These are phyloP conservation scores for Naganishia vishniacii DNA, from an alignment of 768 basidiomycete genomes.

Conservation along the genomic window DNA sequence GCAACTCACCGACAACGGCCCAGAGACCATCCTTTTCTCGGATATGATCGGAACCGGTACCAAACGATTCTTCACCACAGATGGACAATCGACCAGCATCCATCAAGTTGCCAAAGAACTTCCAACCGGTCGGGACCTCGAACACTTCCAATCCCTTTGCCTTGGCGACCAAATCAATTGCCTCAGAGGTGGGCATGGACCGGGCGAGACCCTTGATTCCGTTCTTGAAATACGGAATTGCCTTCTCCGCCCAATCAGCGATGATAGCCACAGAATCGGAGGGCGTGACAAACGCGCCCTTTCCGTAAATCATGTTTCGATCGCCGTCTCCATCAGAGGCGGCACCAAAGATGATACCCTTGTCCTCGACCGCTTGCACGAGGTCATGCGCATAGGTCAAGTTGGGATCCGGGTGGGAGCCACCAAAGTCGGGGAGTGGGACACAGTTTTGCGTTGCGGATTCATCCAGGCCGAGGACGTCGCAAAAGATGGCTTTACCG, in stretches of 20 bases:
- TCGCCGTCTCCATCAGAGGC: constrained; percentile 97
- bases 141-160: constrained; percentile 87
- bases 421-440: constrained; percentile 91
- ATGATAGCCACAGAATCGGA: constrained; percentile 98
- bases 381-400: constrained; percentile 92
- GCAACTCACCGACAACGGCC: constrained; percentile 78
- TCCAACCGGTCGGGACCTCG: constrained; percentile 98
- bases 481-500: constrained; percentile 77
- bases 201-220: constrained; percentile 94
- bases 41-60: constrained; percentile 99
- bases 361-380: constrained; percentile 82
- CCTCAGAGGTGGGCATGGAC: constrained; percentile 95
- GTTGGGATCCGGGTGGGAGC: constrained; percentile 97
- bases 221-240: constrained; percentile 55
- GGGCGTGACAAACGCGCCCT: constrained; percentile 95
- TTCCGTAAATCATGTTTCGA: constrained; percentile 99
- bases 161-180: constrained; percentile 92
- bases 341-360: constrained; percentile 84
- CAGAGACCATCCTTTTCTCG: constrained; percentile 99
- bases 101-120: constrained; percentile 99
- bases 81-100: constrained; percentile 96
- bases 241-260: constrained; percentile 73
- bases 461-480: constrained; percentile 71
- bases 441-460: constrained; percentile 82
- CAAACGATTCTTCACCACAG: constrained; percentile 98